A percentile compares a stretch with the other conserved stretches of the same genome.
phyloP scores from a whole-genome alignment of 768 basidiomycete species.

The Favolaschia claudopus region DNA sequence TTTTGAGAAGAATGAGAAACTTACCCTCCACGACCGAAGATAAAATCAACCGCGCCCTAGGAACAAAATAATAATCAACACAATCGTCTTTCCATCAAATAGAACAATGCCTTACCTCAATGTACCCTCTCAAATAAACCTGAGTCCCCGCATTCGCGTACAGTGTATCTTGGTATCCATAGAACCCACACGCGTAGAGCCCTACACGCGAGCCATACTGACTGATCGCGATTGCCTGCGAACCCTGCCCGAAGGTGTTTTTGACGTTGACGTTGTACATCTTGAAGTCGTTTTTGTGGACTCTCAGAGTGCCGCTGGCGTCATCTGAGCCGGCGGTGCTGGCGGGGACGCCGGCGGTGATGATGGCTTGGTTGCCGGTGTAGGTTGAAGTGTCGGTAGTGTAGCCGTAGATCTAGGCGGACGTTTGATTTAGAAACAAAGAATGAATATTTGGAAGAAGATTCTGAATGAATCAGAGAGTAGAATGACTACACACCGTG shows the following conservation, averaged over 20 bases:
- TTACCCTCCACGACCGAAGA: slow-evolving; percentile 49
- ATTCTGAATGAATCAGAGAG: neutral
- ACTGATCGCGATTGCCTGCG: slow-evolving; percentile 58
- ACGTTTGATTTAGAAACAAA: too few species aligned
- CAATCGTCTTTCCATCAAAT: too few species aligned
- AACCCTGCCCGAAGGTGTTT: slow-evolving; percentile 53
- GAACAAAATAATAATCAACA: neutral
- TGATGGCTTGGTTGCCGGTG: slow-evolving; percentile 47
- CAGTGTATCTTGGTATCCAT: slow-evolving; percentile 57
- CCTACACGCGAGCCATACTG: slow-evolving; percentile 56
- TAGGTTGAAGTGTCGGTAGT: slow-evolving; percentile 49
- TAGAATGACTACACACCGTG: slow-evolving; percentile 36
- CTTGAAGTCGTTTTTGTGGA: slow-evolving; percentile 55
- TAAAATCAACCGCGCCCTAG: slow-evolving; percentile 59
- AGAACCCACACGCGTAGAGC: slow-evolving; percentile 54
- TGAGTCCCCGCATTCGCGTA: slow-evolving; percentile 56
- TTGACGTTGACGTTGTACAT: slow-evolving; percentile 60
- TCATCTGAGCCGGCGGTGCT: slow-evolving; percentile 52
- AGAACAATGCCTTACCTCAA: slow-evolving; percentile 44
- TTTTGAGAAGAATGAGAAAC: neutral
- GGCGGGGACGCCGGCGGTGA: slow-evolving; percentile 46
- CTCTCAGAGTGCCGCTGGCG: slow-evolving; percentile 54
- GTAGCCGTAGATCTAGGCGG: slow-evolving; percentile 56
- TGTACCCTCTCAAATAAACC: slow-evolving; percentile 54
- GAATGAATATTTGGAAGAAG: neutral